A percentile compares a stretch with the other conserved stretches of the same genome.
Evolutionary conservation across 768 basidiomycete species (phyloP).

Genomic region (Trametes cingulata): DNA sequence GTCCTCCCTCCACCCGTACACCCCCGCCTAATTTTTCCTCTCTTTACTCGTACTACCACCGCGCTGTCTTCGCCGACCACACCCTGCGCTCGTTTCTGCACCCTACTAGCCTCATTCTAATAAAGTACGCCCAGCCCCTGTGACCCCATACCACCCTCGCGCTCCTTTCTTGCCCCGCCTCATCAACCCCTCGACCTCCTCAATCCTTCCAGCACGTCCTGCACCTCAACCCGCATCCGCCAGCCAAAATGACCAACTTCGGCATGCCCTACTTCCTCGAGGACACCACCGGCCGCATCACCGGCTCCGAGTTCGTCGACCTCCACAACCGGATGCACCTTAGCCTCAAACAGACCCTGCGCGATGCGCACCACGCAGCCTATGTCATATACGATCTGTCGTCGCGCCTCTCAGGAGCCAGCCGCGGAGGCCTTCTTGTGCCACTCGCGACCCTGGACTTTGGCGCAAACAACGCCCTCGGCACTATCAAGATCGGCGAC

Average conservation of each 20-base stretch:
- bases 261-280: slow-evolving; percentile 65
- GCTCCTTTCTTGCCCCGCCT: neutral
- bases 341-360: slow-evolving; percentile 48
- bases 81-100: neutral
- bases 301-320: slow-evolving; percentile 61
- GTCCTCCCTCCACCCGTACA: neutral
- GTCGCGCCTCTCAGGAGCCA: slow-evolving; percentile 28
- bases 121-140: neutral
- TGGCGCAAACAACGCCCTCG: slow-evolving; percentile 46
- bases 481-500: slow-evolving; percentile 49
- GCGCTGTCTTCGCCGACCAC: neutral
- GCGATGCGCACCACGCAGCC: slow-evolving; percentile 41
- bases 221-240: neutral
- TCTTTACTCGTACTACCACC: neutral
- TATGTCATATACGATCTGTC: slow-evolving; percentile 55
- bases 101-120: neutral
- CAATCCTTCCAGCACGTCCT: neutral
- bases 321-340: slow-evolving; percentile 61
- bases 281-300: slow-evolving; percentile 56
- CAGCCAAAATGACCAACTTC: slow-evolving; percentile 37
- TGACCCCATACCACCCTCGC: neutral
- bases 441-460: slow-evolving; percentile 55
- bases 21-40: neutral
- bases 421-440: slow-evolving; percentile 28
- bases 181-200: neutral